Evolutionary conservation across 768 basidiomycete genomes (phyloP).

Genomic region (Tulasnella sp.): DNA sequence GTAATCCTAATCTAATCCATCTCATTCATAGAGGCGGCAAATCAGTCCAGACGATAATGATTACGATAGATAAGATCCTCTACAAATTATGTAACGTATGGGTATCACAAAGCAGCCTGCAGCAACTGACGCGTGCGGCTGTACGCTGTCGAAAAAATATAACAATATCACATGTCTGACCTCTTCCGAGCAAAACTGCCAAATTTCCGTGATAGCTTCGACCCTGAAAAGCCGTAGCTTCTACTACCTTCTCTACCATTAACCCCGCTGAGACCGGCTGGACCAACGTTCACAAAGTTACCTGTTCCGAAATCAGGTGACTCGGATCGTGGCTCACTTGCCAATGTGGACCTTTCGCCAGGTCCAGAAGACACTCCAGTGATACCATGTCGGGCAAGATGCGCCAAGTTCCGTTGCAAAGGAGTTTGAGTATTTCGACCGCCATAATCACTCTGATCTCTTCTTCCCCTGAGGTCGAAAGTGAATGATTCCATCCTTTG

Average conservation of each 20-base stretch:
- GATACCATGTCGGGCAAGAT: constrained; percentile 71
- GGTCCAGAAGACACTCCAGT: constrained; percentile 65
- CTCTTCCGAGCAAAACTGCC: constrained; percentile 5
- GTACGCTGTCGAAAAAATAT: background rate
- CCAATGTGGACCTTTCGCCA: background rate
- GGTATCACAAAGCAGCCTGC: too few species aligned
- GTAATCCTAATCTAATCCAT: constrained; percentile 4
- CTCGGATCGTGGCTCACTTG: constrained; percentile 13
- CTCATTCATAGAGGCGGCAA: constrained; percentile 29
- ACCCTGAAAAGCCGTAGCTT: background rate
- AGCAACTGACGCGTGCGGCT: too few species aligned
- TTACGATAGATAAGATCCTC: too few species aligned
- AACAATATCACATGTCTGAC: background rate
- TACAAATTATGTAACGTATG: too few species aligned
- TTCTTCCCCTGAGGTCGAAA: too few species aligned
- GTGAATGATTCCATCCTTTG: background rate
- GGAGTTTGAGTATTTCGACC: constrained; percentile 32
- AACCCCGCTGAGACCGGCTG: background rate
- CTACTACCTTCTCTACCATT: background rate
- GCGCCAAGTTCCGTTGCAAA: constrained; percentile 65
- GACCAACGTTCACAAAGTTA: constrained; percentile 4
- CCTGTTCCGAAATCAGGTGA: constrained; percentile 6
- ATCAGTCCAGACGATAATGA: constrained; percentile 29
- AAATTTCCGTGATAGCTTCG: background rate
- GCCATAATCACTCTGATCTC: too few species aligned